Conservation (phyloP, 306 rosid genomes). For the Myrica gale region DNA sequence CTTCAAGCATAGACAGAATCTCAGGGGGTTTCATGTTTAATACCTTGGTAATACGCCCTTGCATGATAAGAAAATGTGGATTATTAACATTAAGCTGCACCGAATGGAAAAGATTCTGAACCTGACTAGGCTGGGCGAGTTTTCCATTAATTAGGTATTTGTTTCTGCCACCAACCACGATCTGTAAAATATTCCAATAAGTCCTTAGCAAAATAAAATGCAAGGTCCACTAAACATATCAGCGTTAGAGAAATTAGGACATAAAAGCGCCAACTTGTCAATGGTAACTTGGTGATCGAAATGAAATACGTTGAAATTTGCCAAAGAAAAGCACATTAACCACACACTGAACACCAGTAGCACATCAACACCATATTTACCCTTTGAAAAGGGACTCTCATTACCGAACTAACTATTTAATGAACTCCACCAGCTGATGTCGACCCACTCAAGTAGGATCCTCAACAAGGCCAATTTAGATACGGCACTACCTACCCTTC, state of each 20-base stretch:
- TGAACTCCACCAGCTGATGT: not conserved
- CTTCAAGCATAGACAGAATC: conserved; percentile 97
- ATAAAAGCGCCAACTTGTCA: conserved; percentile 3
- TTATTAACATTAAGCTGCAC: conserved; percentile 97
- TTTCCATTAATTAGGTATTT: conserved; percentile 90
- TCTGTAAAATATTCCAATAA: conserved; percentile 48
- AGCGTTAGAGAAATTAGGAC: not conserved
- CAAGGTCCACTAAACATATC: not conserved
- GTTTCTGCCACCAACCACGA: conserved; percentile 97
- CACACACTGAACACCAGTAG: not conserved
- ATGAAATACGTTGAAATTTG: not conserved
- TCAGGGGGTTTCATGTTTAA: conserved; percentile 96
- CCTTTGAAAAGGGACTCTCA: not conserved
- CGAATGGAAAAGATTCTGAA: conserved; percentile 93
- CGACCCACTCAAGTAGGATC: not conserved
- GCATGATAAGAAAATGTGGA: conserved; percentile 97
- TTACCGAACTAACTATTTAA: not conserved
- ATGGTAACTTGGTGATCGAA: not conserved
- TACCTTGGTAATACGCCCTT: conserved; percentile 98
- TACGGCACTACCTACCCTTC: not conserved
- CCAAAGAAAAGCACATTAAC: not conserved
- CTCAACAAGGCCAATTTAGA: not conserved
- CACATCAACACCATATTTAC: not conserved
- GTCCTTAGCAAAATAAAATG: not conserved
- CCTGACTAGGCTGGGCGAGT: conserved; percentile 98